Conservation (phyloP, 371 early-diverging fungal species). For the Nematocida major region DNA sequence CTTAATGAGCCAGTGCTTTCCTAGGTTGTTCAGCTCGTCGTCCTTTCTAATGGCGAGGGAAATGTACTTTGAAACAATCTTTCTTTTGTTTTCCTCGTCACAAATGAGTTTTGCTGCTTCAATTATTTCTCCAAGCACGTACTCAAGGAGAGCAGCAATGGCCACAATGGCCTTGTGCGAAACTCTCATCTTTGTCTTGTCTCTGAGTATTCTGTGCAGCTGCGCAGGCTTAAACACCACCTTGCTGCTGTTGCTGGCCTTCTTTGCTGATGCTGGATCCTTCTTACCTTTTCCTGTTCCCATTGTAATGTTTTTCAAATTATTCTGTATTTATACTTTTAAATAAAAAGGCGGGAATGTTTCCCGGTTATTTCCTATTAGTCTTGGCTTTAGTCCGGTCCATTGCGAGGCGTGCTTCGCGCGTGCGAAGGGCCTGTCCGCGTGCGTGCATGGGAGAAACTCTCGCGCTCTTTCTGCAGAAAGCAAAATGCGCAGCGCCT, state of each 20-base stretch:
- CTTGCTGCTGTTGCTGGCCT: slow-evolving; percentile 33
- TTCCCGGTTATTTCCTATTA: not conserved
- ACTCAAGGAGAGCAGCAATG: slow-evolving; percentile 55
- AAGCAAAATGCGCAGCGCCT: no score
- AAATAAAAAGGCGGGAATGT: slow-evolving; percentile 39
- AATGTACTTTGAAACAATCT: slow-evolving; percentile 65
- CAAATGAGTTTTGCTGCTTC: slow-evolving; percentile 62
- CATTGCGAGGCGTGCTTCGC: no score
- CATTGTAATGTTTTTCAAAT: slow-evolving; percentile 14
- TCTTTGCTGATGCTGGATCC: slow-evolving; percentile 61
- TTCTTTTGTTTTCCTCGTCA: slow-evolving; percentile 63
- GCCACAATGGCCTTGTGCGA: slow-evolving; percentile 61
- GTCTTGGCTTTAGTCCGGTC: no score
- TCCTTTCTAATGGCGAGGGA: slow-evolving; percentile 62
- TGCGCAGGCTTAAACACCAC: slow-evolving; percentile 61
- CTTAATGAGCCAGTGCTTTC: slow-evolving; percentile 61
- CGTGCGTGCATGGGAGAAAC: no score
- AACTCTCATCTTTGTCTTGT: slow-evolving; percentile 61
- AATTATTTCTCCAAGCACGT: slow-evolving; percentile 63
- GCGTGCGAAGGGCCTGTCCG: no score
- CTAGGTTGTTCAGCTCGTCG: slow-evolving; percentile 58
- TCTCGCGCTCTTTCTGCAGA: no score
- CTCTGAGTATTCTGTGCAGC: slow-evolving; percentile 62
- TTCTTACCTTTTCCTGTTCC: slow-evolving; percentile 61
- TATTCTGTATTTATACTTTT: slow-evolving; percentile 48